Base-by-base conservation (phyloP, 2,329 filamentous ascomycete species). In the Proliferodiscus dingleyae region DNA sequence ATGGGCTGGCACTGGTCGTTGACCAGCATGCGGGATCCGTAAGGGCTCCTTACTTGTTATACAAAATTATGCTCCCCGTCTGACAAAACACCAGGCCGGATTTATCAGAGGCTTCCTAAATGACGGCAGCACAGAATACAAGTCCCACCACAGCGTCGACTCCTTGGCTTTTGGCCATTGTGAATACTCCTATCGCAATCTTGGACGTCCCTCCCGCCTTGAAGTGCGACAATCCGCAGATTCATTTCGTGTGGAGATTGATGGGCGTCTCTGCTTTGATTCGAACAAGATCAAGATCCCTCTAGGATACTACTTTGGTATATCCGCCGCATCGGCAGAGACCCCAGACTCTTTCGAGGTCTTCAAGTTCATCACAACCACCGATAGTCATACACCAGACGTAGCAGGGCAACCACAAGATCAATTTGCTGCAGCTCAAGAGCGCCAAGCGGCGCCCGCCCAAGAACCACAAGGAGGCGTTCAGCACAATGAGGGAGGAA, bases 261-360 rank as follows among this genome's bases (percentile, higher is more conserved):
- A 97, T 63, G 84, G 84, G 48, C 73, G 76, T 43, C 70, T 79
- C 32, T 98, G 93, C 72, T 96, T 98, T 69, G 80, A 88, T 62
- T 91, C 82, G 42, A 71, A 83, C 66, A 86, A 88, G 72, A 76
- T 97, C 60, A 74, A 72, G 50, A 76, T 98, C 19, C 93, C 91
- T 3, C 59, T 75, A 2, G 87, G 87, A 55, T 94, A 97, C 71
- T 78, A 79, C 64, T 87, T 95, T 55, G 93, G 93, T 58, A 71
- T 98, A 56, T 89, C 86, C 10, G 93, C 91, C 33, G 87, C 88
- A 13, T 91, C 88, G 3, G 87, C 88, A 23, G 91, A 97, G 56
- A 90, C 82, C 59, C 89, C 93, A 1, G 93, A 98, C 68, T 95
- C 89, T 4, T 95, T 96, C 61, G 93, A 98, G 68, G 67, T 95